Conservation (phyloP, 1,284 basidiomycete genomes). For the Trametes versicolor region DNA sequence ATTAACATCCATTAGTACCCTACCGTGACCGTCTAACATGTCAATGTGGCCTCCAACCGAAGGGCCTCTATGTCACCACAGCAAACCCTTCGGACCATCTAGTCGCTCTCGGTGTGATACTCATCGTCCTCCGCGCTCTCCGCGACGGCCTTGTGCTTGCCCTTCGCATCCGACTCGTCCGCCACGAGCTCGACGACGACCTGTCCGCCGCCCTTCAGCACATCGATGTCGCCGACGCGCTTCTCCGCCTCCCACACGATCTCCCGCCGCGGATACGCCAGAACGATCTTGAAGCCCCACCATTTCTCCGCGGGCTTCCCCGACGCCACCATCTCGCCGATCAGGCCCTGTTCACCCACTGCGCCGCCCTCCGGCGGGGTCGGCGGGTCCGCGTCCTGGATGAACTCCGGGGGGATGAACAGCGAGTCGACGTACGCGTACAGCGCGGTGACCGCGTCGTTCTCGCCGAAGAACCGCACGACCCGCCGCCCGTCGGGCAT, state of each 20-base stretch:
- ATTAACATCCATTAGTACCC: constrained; percentile 9
- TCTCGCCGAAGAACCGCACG: constrained; percentile 64
- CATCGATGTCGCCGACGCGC: constrained; percentile 60
- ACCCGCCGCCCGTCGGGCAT: constrained; percentile 72
- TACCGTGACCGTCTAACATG: not conserved
- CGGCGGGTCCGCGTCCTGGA: constrained; percentile 53
- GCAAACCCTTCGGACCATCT: not conserved
- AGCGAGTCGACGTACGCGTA: constrained; percentile 77
- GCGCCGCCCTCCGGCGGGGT: constrained; percentile 48
- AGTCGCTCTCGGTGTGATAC: constrained; percentile 69
- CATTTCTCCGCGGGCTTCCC: constrained; percentile 53
- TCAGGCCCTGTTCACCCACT: constrained; percentile 51
- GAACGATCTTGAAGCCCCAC: constrained; percentile 79
- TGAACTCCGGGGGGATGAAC: constrained; percentile 51
- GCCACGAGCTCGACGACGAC: constrained; percentile 72
- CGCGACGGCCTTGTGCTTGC: constrained; percentile 30
- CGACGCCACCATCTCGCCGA: constrained; percentile 49
- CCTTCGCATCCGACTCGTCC: constrained; percentile 32
- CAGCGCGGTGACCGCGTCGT: constrained; percentile 65
- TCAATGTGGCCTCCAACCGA: not conserved
- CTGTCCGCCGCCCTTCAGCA: constrained; percentile 71
- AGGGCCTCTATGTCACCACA: constrained; percentile 14
- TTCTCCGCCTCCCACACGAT: constrained; percentile 60
- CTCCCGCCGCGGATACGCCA: constrained; percentile 76
- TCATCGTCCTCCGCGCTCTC: constrained; percentile 57